Base-by-base conservation (phyloP, 768 basidiomycete genomes). In the Tricholoma matsutake region DNA sequence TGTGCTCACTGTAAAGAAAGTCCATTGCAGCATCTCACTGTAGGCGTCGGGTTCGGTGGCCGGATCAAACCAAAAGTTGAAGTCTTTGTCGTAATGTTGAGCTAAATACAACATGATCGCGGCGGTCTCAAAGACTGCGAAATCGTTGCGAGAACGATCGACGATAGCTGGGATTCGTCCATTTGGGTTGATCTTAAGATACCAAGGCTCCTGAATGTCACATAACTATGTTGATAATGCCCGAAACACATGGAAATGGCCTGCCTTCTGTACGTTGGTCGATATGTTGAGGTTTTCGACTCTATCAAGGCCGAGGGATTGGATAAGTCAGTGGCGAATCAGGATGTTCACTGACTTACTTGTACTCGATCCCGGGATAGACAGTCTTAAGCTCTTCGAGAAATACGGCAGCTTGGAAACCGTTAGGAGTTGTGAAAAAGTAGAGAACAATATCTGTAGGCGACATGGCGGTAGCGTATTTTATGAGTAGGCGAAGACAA, bases 101-200 rank as follows among this genome's bases (percentile, higher is more conserved):
- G 81, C 80, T 51, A 96, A 84, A 69, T 91, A 96, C 14, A 94
- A 72, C 56, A 94, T 72, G 61, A 96, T 94, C 16, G 93, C 92
- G 2, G 88, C 86, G 5, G 84, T 87, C 69, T 94, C 92, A 66
- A 93, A 92, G 37, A 92, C 83, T 8, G 65, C 63, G 68, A 92
- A 92, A 66, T 86, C 73, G 66, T 84, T 77, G 63, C 84, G 82
- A 22, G 78, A 75, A 56, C 79, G 81, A 69, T 92, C 88, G 39
- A 85, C 76, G 41, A 92, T 73, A 18, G 81, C 80, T 4, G 91
- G 89, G 57, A 92, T 91, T 41, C 89, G 70, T 34, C 88, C 87
- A 62, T 89, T 90, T 13, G 87, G 89, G 71, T 90, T 91, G 63
- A 88, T 66, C 41, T 83, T 81, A 63, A 94, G 79, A 75, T 88